These are phyloP conservation scores for Candida nitratophila DNA, from an alignment of 805 yeast genomes.

Conservation along the genomic window DNA sequence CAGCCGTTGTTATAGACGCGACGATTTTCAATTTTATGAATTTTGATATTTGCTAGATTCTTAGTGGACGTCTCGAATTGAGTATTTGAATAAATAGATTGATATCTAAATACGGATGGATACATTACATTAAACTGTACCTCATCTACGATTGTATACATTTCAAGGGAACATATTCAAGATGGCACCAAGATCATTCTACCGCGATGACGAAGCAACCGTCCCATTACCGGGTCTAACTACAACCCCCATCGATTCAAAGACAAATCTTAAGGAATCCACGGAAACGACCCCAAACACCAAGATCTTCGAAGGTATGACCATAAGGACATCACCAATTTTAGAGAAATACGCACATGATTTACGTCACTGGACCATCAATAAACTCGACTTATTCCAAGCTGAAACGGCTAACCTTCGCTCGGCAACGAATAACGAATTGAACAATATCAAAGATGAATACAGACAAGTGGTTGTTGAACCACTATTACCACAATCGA, in stretches of 20 bases:
- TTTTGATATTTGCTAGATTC: too few species aligned
- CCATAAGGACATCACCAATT: slow-evolving; percentile 40
- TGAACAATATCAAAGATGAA: slow-evolving; percentile 21
- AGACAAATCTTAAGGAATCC: slow-evolving; percentile 33
- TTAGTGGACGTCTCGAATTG: too few species aligned
- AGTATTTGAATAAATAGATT: too few species aligned
- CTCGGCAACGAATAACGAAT: slow-evolving; percentile 41
- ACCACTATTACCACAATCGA: slow-evolving; percentile 47
- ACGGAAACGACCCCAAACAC: slow-evolving; percentile 28
- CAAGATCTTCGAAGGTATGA: slow-evolving; percentile 44
- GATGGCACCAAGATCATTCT: slow-evolving; percentile 32
- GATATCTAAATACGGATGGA: too few species aligned
- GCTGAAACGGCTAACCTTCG: slow-evolving; percentile 42
- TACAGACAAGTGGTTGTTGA: slow-evolving; percentile 36
- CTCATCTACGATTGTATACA: too few species aligned
- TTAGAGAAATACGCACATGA: slow-evolving; percentile 36
- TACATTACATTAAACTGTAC: too few species aligned
- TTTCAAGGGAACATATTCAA: too few species aligned
- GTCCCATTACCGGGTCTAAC: slow-evolving; percentile 44
- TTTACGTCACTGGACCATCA: slow-evolving; percentile 31
- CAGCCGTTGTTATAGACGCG: too few species aligned
- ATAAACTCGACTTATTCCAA: slow-evolving; percentile 27
- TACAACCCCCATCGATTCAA: slow-evolving; percentile 27
- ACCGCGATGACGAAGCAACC: slow-evolving; percentile 43
- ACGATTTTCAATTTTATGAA: too few species aligned